Conservation (phyloP, 805 yeast genomes). For the Schizosaccharomyces osmophilus region DNA sequence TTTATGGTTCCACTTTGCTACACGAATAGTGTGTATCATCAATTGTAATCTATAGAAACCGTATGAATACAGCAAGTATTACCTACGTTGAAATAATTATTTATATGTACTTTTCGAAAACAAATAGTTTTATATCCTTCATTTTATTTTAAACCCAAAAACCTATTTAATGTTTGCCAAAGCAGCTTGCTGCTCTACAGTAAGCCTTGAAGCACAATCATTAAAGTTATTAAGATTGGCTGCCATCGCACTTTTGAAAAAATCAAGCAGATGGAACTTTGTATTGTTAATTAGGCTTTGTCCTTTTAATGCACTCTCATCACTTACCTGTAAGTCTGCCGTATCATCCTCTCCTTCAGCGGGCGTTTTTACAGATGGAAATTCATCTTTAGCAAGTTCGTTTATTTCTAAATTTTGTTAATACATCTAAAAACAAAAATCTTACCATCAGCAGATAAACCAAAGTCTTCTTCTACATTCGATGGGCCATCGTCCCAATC, state of each 20-base stretch:
- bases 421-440: neutral
- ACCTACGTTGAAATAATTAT: too few relatives aligned
- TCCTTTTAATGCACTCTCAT: neutral
- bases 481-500: neutral
- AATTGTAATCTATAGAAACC: too few relatives aligned
- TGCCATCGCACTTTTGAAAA: neutral
- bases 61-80: too few relatives aligned
- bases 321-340: neutral
- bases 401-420: neutral
- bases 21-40: too few relatives aligned
- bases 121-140: neutral
- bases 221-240: neutral
- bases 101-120: too few relatives aligned
- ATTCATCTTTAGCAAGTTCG: neutral
- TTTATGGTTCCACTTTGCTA: too few relatives aligned
- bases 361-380: neutral
- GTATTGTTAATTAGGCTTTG: too few relatives aligned
- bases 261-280: neutral
- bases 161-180: neutral
- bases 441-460: neutral
- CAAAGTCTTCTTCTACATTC: neutral
- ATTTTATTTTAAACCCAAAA: neutral
- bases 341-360: neutral
- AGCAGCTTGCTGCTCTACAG: neutral
- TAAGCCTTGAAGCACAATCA: neutral